Conservation (phyloP, 345 rosid genomes). For the Capsella bursapastoris region DNA sequence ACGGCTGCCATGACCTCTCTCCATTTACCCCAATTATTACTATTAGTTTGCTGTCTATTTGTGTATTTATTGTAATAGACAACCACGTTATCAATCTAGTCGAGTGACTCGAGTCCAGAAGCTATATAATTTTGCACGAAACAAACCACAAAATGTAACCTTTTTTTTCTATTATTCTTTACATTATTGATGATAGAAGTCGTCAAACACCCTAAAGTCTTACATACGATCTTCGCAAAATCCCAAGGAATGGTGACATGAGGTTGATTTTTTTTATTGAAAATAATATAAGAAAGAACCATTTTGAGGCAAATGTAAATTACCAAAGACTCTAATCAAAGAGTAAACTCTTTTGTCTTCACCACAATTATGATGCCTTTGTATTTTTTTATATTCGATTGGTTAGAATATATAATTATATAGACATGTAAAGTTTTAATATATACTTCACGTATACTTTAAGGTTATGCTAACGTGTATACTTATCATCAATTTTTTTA, state of each 20-base stretch:
- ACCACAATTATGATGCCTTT: slow-evolving; percentile 2
- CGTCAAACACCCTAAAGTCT: not conserved
- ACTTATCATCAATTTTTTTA: too few species aligned
- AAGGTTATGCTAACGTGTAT: not conserved
- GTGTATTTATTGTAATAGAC: slow-evolving; percentile 29
- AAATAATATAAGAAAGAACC: slow-evolving; percentile 8
- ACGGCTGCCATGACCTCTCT: slow-evolving; percentile 38
- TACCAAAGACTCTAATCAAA: slow-evolving; percentile 3
- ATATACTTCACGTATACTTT: slow-evolving; percentile 18
- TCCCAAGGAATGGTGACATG: slow-evolving; percentile 31
- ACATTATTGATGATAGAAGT: not conserved
- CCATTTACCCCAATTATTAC: slow-evolving; percentile 35
- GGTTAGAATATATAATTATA: not conserved
- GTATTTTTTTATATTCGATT: not conserved
- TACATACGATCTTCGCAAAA: slow-evolving; percentile 19
- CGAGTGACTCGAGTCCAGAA: not conserved
- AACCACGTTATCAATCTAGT: slow-evolving; percentile 7
- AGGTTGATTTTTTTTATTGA: not conserved
- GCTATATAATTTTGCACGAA: slow-evolving; percentile 1
- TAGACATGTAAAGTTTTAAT: not conserved
- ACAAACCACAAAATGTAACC: not conserved
- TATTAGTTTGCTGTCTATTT: not conserved
- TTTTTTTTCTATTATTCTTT: not conserved
- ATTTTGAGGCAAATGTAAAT: not conserved
- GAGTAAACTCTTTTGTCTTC: slow-evolving; percentile 23